A percentile compares a stretch with the other conserved stretches of the same genome.
These are phyloP conservation scores for Suillus occidentalis DNA, from an alignment of 768 basidiomycete genomes.

Conservation along the genomic window DNA sequence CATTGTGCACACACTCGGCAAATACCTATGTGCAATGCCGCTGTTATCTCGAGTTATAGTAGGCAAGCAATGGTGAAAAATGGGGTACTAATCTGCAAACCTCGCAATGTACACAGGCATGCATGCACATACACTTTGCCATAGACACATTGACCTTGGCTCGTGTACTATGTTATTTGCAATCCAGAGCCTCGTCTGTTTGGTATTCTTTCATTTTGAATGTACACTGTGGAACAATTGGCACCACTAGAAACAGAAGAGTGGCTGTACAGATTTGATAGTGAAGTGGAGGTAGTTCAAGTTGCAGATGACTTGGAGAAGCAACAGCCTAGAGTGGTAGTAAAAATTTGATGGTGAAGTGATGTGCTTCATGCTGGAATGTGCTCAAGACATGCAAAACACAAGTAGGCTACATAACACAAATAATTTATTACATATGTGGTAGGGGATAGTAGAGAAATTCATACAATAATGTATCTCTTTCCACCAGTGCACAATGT, in stretches of 20 bases:
- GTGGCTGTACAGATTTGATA: neutral
- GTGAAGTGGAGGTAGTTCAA: neutral
- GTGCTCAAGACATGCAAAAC: neutral
- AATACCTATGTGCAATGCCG: neutral
- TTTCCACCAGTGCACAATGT: neutral
- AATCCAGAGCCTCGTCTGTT: neutral
- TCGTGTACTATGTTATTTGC: neutral
- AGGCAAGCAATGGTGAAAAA: neutral
- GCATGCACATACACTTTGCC: neutral
- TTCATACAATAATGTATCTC: neutral
- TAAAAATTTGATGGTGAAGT: neutral
- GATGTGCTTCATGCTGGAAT: neutral
- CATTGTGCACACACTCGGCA: neutral
- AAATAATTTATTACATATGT: neutral
- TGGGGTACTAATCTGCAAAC: neutral
- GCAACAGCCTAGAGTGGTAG: neutral
- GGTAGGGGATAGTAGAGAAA: neutral
- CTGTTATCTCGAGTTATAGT: neutral
- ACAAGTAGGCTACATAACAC: neutral
- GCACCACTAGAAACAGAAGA: too few relatives aligned
- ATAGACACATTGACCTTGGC: neutral
- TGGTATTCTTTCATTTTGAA: neutral
- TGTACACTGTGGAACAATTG: neutral
- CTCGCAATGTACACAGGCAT: neutral
- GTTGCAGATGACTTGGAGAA: too few relatives aligned